These are phyloP conservation scores for Bassia scoparia DNA, from an alignment of 148 eudicot species.

Conservation along the genomic window DNA sequence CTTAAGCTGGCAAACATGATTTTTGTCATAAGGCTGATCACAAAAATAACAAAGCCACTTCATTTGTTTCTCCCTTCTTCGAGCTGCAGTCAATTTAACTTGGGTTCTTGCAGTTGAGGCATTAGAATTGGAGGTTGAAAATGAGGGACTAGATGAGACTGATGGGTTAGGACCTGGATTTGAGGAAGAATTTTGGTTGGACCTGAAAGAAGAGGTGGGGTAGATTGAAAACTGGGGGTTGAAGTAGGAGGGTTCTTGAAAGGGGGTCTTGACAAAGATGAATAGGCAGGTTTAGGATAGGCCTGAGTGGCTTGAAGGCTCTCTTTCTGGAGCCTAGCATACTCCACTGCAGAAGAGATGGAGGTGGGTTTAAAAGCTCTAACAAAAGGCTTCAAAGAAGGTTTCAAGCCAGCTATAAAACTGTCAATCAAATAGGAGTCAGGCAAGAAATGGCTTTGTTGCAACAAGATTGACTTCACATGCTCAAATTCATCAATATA, in stretches of 20 bases:
- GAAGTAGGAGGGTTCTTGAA: too few relatives aligned
- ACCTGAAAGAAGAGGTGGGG: too few relatives aligned
- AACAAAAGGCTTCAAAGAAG: background rate
- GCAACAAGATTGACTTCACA: too few relatives aligned
- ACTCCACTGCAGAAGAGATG: background rate
- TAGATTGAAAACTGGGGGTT: too few relatives aligned
- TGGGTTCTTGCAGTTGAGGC: background rate
- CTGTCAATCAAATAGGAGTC: too few relatives aligned
- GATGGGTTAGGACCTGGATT: background rate
- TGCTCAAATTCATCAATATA: too few relatives aligned
- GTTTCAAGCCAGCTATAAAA: too few relatives aligned
- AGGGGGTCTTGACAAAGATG: background rate
- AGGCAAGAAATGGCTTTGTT: too few relatives aligned
- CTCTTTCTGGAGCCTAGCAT: background rate
- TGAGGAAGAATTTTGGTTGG: background rate
- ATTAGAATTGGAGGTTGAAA: too few relatives aligned
- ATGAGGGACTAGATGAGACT: too few relatives aligned
- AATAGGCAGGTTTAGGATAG: background rate
- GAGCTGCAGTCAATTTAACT: background rate
- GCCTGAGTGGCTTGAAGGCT: background rate
- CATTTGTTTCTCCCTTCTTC: background rate
- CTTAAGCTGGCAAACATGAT: background rate
- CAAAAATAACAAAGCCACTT: slow-evolving; percentile 7
- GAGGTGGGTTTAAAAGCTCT: background rate
- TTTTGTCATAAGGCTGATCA: slow-evolving; percentile 4